phyloP scores from a whole-genome alignment of 805 yeast genomes.

The Kuraishia molischiana region DNA sequence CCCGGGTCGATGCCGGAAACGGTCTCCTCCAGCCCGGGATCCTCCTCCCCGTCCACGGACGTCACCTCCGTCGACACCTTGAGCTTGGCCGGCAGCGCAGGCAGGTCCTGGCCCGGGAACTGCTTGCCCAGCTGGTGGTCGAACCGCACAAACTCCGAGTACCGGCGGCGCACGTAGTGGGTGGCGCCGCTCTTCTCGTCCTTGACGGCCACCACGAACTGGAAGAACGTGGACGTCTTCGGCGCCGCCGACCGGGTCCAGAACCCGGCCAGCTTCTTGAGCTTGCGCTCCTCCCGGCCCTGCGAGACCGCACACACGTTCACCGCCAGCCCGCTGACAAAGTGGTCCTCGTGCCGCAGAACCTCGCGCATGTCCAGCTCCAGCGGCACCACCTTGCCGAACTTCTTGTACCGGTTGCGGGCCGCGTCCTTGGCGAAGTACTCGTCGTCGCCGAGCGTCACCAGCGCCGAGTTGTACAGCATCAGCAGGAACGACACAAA shows the following conservation, averaged over 20 bases:
- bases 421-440: constrained; percentile 30
- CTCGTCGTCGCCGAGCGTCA: constrained; percentile 44
- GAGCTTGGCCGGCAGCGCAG: constrained; percentile 20
- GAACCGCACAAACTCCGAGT: constrained; percentile 56
- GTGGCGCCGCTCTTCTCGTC: constrained; percentile 20
- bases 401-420: constrained; percentile 28
- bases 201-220: constrained; percentile 40
- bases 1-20: not conserved
- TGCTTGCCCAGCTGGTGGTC: constrained; percentile 38
- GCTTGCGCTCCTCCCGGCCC: constrained; percentile 15
- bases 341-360: constrained; percentile 20
- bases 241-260: constrained; percentile 1
- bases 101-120: constrained; percentile 62
- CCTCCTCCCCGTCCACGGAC: constrained; percentile 9
- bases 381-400: constrained; percentile 18
- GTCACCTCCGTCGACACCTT: constrained; percentile 11
- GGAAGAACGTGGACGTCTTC: constrained; percentile 15
- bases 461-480: constrained; percentile 67
- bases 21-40: not conserved
- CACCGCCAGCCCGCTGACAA: constrained; percentile 47
- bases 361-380: constrained; percentile 11
- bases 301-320: constrained; percentile 61
- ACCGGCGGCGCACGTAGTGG: constrained; percentile 50
- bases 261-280: constrained; percentile 2
- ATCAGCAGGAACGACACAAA: constrained; percentile 54